phyloP scores from a whole-genome alignment of 2,329 filamentous ascomycete genomes.

The Amesomyces nigricolor region DNA sequence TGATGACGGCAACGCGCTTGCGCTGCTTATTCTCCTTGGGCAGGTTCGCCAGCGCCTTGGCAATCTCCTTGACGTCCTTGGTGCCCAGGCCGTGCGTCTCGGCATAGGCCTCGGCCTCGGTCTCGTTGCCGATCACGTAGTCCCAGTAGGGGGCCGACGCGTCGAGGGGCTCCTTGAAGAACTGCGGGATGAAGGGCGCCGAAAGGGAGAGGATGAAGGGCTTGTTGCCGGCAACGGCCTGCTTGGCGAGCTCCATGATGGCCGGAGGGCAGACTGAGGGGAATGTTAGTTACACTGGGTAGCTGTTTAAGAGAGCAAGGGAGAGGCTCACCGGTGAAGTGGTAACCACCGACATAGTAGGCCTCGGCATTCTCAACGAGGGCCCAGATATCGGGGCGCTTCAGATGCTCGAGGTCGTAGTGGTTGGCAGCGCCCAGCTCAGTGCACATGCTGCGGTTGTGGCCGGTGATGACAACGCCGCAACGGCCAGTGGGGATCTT shows the following conservation, averaged over 20 bases:
- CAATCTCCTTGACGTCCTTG: constrained; percentile 78
- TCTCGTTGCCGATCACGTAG: constrained; percentile 95
- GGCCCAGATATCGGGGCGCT: constrained; percentile 85
- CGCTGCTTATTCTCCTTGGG: constrained; percentile 88
- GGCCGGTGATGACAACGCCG: constrained; percentile 92
- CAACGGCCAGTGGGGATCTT: constrained; percentile 83
- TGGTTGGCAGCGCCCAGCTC: constrained; percentile 94
- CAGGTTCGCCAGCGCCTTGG: constrained; percentile 75
- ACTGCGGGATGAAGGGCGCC: constrained; percentile 91
- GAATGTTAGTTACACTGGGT: background rate
- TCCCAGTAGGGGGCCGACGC: constrained; percentile 86
- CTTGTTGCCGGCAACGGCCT: constrained; percentile 88
- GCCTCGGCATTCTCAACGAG: constrained; percentile 82
- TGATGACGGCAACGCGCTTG: constrained; percentile 83
- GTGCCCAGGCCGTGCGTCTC: constrained; percentile 70
- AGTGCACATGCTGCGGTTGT: constrained; percentile 91
- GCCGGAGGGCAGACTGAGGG: constrained; percentile 74
- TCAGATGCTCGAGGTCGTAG: constrained; percentile 91
- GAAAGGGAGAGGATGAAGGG: constrained; percentile 85
- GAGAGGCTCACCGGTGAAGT: constrained; percentile 62
- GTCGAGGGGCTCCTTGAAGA: constrained; percentile 96
- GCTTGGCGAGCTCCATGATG: constrained; percentile 82
- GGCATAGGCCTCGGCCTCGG: constrained; percentile 83
- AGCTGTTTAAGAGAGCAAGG: background rate
- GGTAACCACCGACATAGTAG: constrained; percentile 94